A percentile compares a stretch with the other conserved stretches of the same genome.
Evolutionary conservation across 495 filamentous ascomycete genomes (phyloP).

Genomic region (Penicillium silybi): DNA sequence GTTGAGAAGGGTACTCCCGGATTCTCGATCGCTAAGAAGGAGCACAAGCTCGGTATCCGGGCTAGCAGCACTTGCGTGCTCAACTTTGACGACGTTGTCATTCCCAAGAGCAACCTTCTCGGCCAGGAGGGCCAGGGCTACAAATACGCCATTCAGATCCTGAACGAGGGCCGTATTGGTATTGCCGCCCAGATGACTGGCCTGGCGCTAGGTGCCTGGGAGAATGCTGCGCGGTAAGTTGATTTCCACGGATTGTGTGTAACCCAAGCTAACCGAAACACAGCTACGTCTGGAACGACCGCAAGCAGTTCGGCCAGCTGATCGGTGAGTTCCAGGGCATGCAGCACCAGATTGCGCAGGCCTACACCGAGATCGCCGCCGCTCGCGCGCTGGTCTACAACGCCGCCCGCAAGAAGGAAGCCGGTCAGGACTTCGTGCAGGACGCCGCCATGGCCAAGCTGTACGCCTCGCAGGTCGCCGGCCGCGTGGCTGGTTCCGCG

Average conservation of each 20-base stretch:
- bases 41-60: slow-evolving; percentile 97
- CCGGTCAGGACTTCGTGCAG: slow-evolving; percentile 86
- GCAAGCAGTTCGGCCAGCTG: slow-evolving; percentile 90
- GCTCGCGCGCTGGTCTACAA: slow-evolving; percentile 94
- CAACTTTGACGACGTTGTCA: slow-evolving; percentile 94
- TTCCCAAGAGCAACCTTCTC: slow-evolving; percentile 81
- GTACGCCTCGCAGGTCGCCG: slow-evolving; percentile 89
- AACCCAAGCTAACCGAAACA: slow-evolving; percentile 1
- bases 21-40: slow-evolving; percentile 97
- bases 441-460: slow-evolving; percentile 99
- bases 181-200: slow-evolving; percentile 99
- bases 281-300: slow-evolving; percentile 92
- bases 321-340: slow-evolving; percentile 98
- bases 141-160: slow-evolving; percentile 92
- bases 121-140: slow-evolving; percentile 90
- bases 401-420: slow-evolving; percentile 96
- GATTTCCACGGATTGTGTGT: not conserved
- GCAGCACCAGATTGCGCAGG: slow-evolving; percentile 97
- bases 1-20: slow-evolving; percentile 86
- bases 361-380: slow-evolving; percentile 87
- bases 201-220: slow-evolving; percentile 88
- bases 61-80: slow-evolving; percentile 95
- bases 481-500: slow-evolving; percentile 76
- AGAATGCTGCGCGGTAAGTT: slow-evolving; percentile 79
- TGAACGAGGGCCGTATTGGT: slow-evolving; percentile 97